Conservation (phyloP, 768 basidiomycete species). For the Suillus subluteus region DNA sequence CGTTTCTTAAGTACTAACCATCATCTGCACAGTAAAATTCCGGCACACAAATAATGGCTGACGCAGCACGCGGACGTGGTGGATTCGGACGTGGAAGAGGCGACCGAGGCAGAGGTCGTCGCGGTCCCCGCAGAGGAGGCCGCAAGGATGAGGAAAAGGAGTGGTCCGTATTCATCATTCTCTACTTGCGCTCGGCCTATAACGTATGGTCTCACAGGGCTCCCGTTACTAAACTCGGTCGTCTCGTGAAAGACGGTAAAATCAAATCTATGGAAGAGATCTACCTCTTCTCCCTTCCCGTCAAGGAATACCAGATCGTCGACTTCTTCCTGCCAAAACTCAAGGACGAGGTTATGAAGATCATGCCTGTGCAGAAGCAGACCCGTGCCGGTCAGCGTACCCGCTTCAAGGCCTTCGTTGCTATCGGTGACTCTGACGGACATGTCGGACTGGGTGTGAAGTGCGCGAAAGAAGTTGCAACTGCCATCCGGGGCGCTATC, state of each 20-base stretch:
- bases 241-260: constrained; percentile 98
- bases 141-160: constrained; percentile 99
- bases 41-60: constrained; percentile 64
- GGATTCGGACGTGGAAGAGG: constrained; percentile 88
- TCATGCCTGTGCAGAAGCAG: constrained; percentile 99
- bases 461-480: constrained; percentile 99
- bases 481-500: constrained; percentile 99
- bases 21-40: constrained; percentile 25
- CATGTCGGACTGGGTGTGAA: constrained; percentile 99
- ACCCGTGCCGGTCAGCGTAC: constrained; percentile 99
- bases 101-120: constrained; percentile 63
- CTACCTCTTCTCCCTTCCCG: constrained; percentile 99
- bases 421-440: constrained; percentile 97
- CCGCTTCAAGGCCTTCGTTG: constrained; percentile 99
- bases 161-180: constrained; percentile 63
- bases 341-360: constrained; percentile 99
- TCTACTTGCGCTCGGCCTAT: constrained; percentile 10
- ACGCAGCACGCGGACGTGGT: constrained; percentile 91
- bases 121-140: constrained; percentile 90
- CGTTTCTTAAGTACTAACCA: constrained; percentile 30
- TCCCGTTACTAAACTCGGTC: constrained; percentile 98
- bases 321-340: constrained; percentile 99
- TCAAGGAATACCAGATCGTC: constrained; percentile 99
- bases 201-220: constrained; percentile 56
- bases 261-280: constrained; percentile 99